Base-by-base conservation (phyloP, 1,139 yeast genomes). In the Yamadazyma atmosphaerica region DNA sequence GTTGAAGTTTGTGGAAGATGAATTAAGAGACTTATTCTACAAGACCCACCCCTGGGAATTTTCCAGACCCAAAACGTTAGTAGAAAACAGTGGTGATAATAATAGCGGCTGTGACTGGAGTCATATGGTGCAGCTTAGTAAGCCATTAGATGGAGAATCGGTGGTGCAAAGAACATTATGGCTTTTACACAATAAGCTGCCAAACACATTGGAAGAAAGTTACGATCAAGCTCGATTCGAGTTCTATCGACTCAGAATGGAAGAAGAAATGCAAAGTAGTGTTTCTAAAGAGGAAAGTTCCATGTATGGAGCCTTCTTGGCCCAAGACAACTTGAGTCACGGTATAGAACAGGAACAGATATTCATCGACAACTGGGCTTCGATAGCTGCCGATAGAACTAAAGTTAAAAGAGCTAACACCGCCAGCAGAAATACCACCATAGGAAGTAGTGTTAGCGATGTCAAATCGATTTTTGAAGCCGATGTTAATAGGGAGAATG, bases 41-140 rank as follows among this genome's bases (percentile, higher is more conserved):
- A 81, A 80, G 44, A 96, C 90, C 59, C 99, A 92, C 61, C 98
- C 99, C 10, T 92, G 98, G 98, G 99, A 92, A 63, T 71, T 90
- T 42, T 86, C 98, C 2, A 79, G 96, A 50, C 97, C 98, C n/a
- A 87, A 87, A 58, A 74, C 81, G 23, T 65, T 92, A 49, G 75
- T 89, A 35, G 99, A 94, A 63, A 85, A 81, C 53, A 67, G 72
- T 15, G 87, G 86, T 5, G 81, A 81, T 38, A 72, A 69, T 24
- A 59, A 63, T 18, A 52, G 61, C 10, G 70, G 73, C 41, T 63
- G 72, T 47, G 87, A 92, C 60, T 92, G 98, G 98, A 73, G 82
- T 38, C 73, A 74, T 38, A 76, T 92, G 62, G 74, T 78, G 47
- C 98, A 92, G 57, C 61, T 81, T 32, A 66, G 74, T 38, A 83